A percentile compares a stretch with the other conserved stretches of the same genome.
Conservation (phyloP, 2,329 filamentous ascomycete genomes). For the Ambrosiella xylebori region DNA sequence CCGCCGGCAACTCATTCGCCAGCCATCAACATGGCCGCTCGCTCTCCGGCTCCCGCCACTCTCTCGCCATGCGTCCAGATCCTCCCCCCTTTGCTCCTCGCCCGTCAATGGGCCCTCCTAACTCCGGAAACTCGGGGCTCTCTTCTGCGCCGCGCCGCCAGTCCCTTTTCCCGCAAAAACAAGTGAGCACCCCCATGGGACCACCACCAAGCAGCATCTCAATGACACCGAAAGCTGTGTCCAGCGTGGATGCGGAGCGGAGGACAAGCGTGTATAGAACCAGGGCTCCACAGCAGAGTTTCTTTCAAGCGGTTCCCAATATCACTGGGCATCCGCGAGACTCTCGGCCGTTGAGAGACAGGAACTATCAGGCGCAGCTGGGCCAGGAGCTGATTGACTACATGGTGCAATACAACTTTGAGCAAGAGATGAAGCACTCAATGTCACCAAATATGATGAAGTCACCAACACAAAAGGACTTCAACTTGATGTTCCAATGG, state of each 20-base stretch:
- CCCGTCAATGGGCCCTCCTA: slow-evolving; percentile 64
- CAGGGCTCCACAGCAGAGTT: slow-evolving; percentile 69
- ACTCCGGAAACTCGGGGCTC: slow-evolving; percentile 64
- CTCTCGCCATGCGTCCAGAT: slow-evolving; percentile 69
- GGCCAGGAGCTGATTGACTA: slow-evolving; percentile 85
- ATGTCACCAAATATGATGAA: slow-evolving; percentile 82
- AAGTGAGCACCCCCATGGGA: slow-evolving; percentile 38
- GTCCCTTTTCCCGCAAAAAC: slow-evolving; percentile 63
- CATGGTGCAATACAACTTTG: slow-evolving; percentile 82
- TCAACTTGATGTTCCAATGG: slow-evolving; percentile 96
- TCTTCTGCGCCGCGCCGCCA: slow-evolving; percentile 68
- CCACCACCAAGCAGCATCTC: slow-evolving; percentile 15
- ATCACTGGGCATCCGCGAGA: slow-evolving; percentile 71
- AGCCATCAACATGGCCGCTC: slow-evolving; percentile 58
- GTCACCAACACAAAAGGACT: slow-evolving; percentile 94
- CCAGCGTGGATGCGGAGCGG: slow-evolving; percentile 36
- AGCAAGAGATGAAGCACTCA: slow-evolving; percentile 91
- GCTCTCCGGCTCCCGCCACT: slow-evolving; percentile 67
- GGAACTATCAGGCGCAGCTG: slow-evolving; percentile 63
- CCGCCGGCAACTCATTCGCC: slow-evolving; percentile 47
- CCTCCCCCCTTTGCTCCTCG: slow-evolving; percentile 69
- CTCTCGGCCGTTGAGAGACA: slow-evolving; percentile 69
- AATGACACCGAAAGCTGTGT: slow-evolving; percentile 2
- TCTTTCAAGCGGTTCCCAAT: slow-evolving; percentile 77
- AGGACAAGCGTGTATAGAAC: slow-evolving; percentile 68